Conservation (phyloP, 2,329 filamentous ascomycete species). For the Fusarium sp. region DNA sequence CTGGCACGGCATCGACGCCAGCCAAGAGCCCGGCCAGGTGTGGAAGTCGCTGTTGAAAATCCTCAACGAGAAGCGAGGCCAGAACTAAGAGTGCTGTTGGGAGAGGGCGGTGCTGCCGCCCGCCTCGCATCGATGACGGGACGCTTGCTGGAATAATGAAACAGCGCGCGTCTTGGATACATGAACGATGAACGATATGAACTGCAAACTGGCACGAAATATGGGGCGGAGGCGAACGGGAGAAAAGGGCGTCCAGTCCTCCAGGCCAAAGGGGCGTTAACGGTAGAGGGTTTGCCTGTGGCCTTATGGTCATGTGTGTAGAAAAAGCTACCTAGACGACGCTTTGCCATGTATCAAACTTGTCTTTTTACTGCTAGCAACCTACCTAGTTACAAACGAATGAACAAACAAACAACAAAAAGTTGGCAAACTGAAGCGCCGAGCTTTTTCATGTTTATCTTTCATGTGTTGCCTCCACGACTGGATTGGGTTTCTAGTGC, state of each 20-base stretch:
- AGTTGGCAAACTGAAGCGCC: slow-evolving; percentile 42
- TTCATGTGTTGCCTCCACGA: background rate
- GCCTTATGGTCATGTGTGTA: slow-evolving; percentile 48
- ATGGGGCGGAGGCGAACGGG: slow-evolving; percentile 17
- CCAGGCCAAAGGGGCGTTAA: slow-evolving; percentile 48
- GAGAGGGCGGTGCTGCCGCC: background rate
- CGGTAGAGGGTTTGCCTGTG: slow-evolving; percentile 47
- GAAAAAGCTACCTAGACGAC: slow-evolving; percentile 48
- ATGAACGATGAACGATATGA: slow-evolving; percentile 49
- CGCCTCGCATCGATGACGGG: slow-evolving; percentile 52
- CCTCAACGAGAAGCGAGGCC: slow-evolving; percentile 71
- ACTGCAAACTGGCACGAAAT: slow-evolving; percentile 34
- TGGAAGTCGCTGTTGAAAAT: slow-evolving; percentile 94
- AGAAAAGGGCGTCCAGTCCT: slow-evolving; percentile 34
- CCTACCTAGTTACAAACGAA: slow-evolving; percentile 37
- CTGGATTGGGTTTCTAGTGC: background rate
- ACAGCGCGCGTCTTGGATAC: slow-evolving; percentile 47
- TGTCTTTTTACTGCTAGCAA: slow-evolving; percentile 29
- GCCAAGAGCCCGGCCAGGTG: slow-evolving; percentile 94
- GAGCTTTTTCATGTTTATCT: slow-evolving; percentile 6
- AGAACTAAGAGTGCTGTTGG: slow-evolving; percentile 50
- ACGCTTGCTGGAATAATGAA: slow-evolving; percentile 41
- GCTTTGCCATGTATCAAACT: slow-evolving; percentile 51
- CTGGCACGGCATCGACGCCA: slow-evolving; percentile 96
- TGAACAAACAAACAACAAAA: slow-evolving; percentile 39